Evolutionary conservation across 2,329 filamentous ascomycete genomes (phyloP), one percentile per base, ranked within the genome.

Genomic region (Aspergillus caelatus): DNA sequence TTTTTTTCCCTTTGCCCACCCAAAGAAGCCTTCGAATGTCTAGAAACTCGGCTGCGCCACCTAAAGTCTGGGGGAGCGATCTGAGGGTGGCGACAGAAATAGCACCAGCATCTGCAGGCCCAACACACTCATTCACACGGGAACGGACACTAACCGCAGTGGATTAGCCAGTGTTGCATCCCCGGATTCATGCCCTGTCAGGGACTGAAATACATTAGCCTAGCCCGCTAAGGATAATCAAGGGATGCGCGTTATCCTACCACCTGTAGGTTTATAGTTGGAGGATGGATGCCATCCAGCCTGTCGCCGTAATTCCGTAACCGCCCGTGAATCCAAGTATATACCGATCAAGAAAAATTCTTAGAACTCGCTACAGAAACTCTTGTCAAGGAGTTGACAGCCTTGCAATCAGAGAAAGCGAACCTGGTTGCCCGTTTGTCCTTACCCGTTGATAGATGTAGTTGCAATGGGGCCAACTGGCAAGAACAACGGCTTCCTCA

Each of bases 71-170:
- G 26, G 46, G 28, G 43, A 62, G 57, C 50, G 55, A 64, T 62
- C 60, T 60, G 57, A 67, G 58, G 65, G 65, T 70, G 68, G 68
- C 68, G 58, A 70, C 67, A 56, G 65, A 66, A 64, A 66, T 66
- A 67, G 56, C 55, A 61, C 19, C 45, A 60, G 60, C 48, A 62
- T 64, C 63, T 67, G 65, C 63, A 65, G 57, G 58, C 62, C 62
- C 57, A 65, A 55, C 60, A 61, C 60, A 54, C 62, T 52, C 34
- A 55, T 23, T 41, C 48, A 46, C 34, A 60, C 36, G 57, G 26
- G 26, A 26, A 26, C 26, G 62, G 64, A 60, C 60, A 65, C 62
- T 64, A 67, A 48, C 50, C 60, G 46, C 36, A 54, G 50, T 64
- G 58, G 60, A 61, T 57, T 64, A 54, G 54, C 58, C 54, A 61